Evolutionary conservation across 2,329 filamentous ascomycete genomes (phyloP).

Genomic region (Colletotrichum spinosum): DNA sequence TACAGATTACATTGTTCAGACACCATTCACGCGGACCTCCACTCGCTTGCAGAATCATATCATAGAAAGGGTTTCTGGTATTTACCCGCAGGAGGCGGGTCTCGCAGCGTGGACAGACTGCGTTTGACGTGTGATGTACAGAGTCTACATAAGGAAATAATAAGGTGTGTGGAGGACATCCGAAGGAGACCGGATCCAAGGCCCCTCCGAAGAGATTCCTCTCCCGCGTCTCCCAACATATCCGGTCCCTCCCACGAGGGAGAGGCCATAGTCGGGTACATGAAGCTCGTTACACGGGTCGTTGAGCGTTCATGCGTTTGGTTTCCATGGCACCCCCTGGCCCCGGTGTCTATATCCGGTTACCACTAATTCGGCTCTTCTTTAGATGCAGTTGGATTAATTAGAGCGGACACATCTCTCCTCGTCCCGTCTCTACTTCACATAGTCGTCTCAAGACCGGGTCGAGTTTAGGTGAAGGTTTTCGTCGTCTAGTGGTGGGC

Average conservation of each 20-base stretch:
- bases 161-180: constrained; percentile 28
- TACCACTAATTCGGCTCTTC: constrained; percentile 30
- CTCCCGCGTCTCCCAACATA: constrained; percentile 20
- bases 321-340: constrained; percentile 25
- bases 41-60: not conserved
- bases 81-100: constrained; percentile 36
- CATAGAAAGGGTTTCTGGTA: constrained; percentile 25
- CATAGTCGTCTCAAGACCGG: constrained; percentile 11
- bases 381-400: constrained; percentile 37
- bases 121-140: constrained; percentile 39
- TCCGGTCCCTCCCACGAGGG: constrained; percentile 7
- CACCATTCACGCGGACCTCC: too few relatives aligned
- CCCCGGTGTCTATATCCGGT: constrained; percentile 31
- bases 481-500: constrained; percentile 65
- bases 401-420: constrained; percentile 13
- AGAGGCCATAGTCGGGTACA: constrained; percentile 14
- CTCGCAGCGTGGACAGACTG: constrained; percentile 29
- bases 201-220: constrained; percentile 5
- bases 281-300: constrained; percentile 31
- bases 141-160: constrained; percentile 40
- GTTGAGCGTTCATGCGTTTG: constrained; percentile 31
- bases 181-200: constrained; percentile 19
- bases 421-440: constrained; percentile 1
- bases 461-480: constrained; percentile 6
- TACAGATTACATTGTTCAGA: too few relatives aligned